Conservation (phyloP, 1,284 basidiomycete genomes). For the Fomes fomentarius region DNA sequence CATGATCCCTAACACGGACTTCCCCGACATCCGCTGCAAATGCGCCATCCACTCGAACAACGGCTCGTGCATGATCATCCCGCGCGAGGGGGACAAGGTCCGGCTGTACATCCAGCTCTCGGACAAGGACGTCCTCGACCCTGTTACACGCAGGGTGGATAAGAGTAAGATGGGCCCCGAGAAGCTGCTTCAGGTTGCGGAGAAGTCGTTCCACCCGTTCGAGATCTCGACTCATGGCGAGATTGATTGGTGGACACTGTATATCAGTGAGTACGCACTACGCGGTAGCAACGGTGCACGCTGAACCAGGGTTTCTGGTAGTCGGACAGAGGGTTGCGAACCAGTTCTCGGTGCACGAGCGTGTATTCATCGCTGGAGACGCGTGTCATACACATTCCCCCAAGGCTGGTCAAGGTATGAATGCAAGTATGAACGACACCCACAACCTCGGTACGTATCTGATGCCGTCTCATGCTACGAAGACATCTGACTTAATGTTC, state of each 20-base stretch:
- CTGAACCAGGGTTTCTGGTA: conserved; percentile 9
- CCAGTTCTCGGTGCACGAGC: conserved; percentile 64
- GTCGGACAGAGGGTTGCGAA: conserved; percentile 81
- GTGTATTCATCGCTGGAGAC: conserved; percentile 83
- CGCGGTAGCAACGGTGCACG: not conserved
- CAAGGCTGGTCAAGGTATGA: conserved; percentile 70
- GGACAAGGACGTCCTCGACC: conserved; percentile 47
- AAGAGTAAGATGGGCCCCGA: conserved; percentile 62
- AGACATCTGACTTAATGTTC: not conserved
- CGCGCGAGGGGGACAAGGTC: conserved; percentile 72
- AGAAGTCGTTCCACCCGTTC: conserved; percentile 72
- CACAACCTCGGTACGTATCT: conserved; percentile 67
- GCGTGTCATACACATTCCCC: conserved; percentile 87
- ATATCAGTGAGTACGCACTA: conserved; percentile 45
- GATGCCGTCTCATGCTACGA: not conserved
- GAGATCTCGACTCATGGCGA: conserved; percentile 56
- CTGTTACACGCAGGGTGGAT: conserved; percentile 59
- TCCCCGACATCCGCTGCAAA: conserved; percentile 81
- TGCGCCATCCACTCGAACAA: conserved; percentile 61
- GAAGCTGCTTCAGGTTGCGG: conserved; percentile 67
- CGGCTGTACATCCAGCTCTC: conserved; percentile 79
- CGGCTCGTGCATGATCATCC: conserved; percentile 72
- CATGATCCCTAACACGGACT: conserved; percentile 70
- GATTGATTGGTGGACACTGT: conserved; percentile 84
- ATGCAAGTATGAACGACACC: conserved; percentile 82